Percentiles rank a stretch among this genome's conserved stretches.
Evolutionary conservation across 2,329 filamentous ascomycete genomes (phyloP).

Genomic region (Zalaria sp.): DNA sequence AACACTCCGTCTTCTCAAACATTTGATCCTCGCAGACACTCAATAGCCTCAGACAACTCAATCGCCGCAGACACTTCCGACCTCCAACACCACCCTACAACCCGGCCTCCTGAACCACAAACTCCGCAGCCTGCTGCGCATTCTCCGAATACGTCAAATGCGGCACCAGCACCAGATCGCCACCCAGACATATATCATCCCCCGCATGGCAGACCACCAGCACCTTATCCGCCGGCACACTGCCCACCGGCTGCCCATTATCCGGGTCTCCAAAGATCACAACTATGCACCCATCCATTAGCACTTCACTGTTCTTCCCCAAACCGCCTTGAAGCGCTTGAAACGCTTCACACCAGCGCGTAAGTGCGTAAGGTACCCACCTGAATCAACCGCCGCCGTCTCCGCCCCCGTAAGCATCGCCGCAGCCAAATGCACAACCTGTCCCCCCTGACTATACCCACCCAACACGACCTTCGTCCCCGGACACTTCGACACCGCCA

Average conservation of each 20-base stretch:
- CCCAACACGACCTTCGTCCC: slow-evolving; percentile 13
- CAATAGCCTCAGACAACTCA: too few species aligned
- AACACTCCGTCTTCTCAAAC: too few species aligned
- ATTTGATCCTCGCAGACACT: too few species aligned
- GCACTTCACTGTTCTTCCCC: background rate
- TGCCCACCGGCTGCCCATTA: slow-evolving; percentile 19
- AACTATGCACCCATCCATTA: slow-evolving; percentile 4
- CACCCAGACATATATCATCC: slow-evolving; percentile 20
- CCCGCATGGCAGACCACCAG: slow-evolving; percentile 20
- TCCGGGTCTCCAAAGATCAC: slow-evolving; percentile 25
- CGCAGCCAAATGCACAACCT: slow-evolving; percentile 10
- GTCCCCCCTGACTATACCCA: slow-evolving; percentile 14
- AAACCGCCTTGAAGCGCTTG: background rate
- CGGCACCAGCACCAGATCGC: slow-evolving; percentile 15
- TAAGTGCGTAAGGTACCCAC: background rate
- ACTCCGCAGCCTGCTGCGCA: slow-evolving; percentile 7
- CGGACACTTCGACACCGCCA: slow-evolving; percentile 11
- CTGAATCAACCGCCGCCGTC: slow-evolving; percentile 6
- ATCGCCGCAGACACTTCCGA: too few species aligned
- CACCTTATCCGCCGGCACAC: slow-evolving; percentile 16
- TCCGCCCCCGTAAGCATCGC: slow-evolving; percentile 6
- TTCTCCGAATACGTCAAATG: slow-evolving; percentile 21
- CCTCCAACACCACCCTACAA: too few species aligned
- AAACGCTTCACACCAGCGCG: slow-evolving; percentile 5
- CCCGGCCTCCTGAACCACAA: background rate